phyloP scores from a whole-genome alignment of 495 filamentous ascomycete genomes.

The Podospora pseudoanserina region DNA sequence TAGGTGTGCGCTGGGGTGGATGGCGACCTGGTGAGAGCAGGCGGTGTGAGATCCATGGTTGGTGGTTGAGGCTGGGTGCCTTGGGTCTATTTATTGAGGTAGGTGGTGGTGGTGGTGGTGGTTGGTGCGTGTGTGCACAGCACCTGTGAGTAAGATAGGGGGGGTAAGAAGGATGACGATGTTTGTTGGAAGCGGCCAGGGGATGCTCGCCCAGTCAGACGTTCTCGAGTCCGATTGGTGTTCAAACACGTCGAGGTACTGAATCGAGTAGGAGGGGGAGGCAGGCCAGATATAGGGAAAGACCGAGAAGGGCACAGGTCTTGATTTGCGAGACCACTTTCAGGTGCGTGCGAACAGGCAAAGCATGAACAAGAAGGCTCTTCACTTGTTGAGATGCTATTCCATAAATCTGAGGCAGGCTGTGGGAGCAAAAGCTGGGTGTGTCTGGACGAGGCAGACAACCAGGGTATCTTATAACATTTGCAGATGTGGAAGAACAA shows the following conservation, averaged over 20 bases:
- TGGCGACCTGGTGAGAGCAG: slow-evolving; percentile 47
- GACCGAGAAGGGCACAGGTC: slow-evolving; percentile 16
- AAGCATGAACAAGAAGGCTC: slow-evolving; percentile 12
- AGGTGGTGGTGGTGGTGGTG: slow-evolving; percentile 25
- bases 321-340: slow-evolving; percentile 18
- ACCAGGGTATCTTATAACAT: slow-evolving; percentile 34
- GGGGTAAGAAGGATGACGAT: slow-evolving; percentile 22
- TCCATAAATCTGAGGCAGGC: slow-evolving; percentile 26
- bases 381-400: slow-evolving; percentile 9
- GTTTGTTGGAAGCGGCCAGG: slow-evolving; percentile 23
- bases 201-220: slow-evolving; percentile 21
- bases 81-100: slow-evolving; percentile 19
- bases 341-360: slow-evolving; percentile 15
- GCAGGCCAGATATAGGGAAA: slow-evolving; percentile 30
- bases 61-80: slow-evolving; percentile 13
- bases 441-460: slow-evolving; percentile 28
- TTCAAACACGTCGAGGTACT: slow-evolving; percentile 20
- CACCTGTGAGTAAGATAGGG: slow-evolving; percentile 24
- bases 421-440: slow-evolving; percentile 25
- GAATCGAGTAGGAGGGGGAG: slow-evolving; percentile 21
- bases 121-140: slow-evolving; percentile 16
- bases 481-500: slow-evolving; percentile 18
- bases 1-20: slow-evolving; percentile 46
- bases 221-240: slow-evolving; percentile 33
- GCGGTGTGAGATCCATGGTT: slow-evolving; percentile 49